Evolutionary conservation across 2,329 filamentous ascomycete genomes (phyloP), one percentile per base, ranked within the genome.

Genomic region (Penicillium freii): DNA sequence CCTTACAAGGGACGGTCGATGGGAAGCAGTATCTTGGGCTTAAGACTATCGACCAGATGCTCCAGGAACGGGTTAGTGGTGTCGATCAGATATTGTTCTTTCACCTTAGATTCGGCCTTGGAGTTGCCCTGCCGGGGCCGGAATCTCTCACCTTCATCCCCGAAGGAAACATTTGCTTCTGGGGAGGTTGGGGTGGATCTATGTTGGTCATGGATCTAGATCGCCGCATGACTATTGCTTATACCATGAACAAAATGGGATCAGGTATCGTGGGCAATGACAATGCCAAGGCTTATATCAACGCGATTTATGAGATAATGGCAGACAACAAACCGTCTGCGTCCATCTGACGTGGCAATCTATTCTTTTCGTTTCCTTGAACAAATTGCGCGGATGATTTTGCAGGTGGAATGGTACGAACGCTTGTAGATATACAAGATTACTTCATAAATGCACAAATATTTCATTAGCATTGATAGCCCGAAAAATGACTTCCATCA

Each of bases 141-240:
- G 54, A 67, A 23, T 56, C 34, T 15, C 10, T 61, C 2, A 42
- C 59, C 1, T 73, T 59, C 58, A 59, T 74, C 5, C 72, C 71
- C 0, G 58, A 64, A 8, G 78, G 77, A 0, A 61, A 64, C 5
- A 57, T 67, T 4, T 73, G 72, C 44, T 79, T 72, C 54, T 81
- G 80, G 78, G 71, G 72, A 25, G 79, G 79, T 0, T 80, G 73
- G 73, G 79, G 79, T 11, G 79, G 80, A 0, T 79, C 78, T 0
- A 54, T 78, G 1, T 60, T 71, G 4, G 57, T 81, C 29, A 77
- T 81, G 70, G 80, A 82, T 60, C 39, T 73, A 5, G 75, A 79
- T 33, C 63, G 72, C 2, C 63, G 69, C 17, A 63, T 81, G 57
- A 81, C 79, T 0, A 73, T 81, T 31, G 64, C 67, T 0, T 81